Conservation (phyloP, 2,329 filamentous ascomycete species). For the Ceratocystis cubensis region DNA sequence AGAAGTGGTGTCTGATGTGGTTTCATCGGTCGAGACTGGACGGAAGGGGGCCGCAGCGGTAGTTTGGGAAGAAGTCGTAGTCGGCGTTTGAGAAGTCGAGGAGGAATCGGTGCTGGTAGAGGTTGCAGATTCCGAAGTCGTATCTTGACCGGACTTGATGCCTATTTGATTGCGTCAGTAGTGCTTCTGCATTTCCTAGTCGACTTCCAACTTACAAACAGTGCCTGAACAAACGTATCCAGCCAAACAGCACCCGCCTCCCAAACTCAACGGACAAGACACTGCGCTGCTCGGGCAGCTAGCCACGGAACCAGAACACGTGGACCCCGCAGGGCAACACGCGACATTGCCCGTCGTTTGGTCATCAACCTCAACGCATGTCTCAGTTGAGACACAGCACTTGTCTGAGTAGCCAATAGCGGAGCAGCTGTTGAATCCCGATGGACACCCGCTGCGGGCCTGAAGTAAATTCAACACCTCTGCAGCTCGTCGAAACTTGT, state of each 20-base stretch:
- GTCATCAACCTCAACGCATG: slow-evolving; percentile 52
- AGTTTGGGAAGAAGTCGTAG: slow-evolving; percentile 33
- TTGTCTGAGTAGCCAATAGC: slow-evolving; percentile 54
- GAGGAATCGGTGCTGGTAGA: slow-evolving; percentile 19
- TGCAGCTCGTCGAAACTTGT: slow-evolving; percentile 32
- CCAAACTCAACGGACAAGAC: slow-evolving; percentile 50
- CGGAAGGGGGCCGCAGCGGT: slow-evolving; percentile 22
- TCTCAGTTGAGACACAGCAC: slow-evolving; percentile 56
- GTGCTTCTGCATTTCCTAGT: background rate
- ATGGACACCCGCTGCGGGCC: slow-evolving; percentile 54
- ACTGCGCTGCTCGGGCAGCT: slow-evolving; percentile 50
- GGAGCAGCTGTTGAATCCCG: slow-evolving; percentile 51
- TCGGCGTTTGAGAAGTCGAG: slow-evolving; percentile 28
- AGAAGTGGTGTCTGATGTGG: slow-evolving; percentile 29
- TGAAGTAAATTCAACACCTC: slow-evolving; percentile 38
- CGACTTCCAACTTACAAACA: slow-evolving; percentile 46
- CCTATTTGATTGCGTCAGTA: slow-evolving; percentile 12
- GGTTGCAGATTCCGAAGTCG: slow-evolving; percentile 28
- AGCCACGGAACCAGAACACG: slow-evolving; percentile 51
- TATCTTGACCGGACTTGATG: slow-evolving; percentile 20
- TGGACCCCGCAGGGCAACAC: slow-evolving; percentile 56
- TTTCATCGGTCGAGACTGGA: slow-evolving; percentile 26
- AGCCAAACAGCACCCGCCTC: slow-evolving; percentile 64
- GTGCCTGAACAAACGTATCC: slow-evolving; percentile 57
- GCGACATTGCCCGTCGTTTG: slow-evolving; percentile 55